Evolutionary conservation across 805 yeast genomes (phyloP).

Genomic region (Wickerhamomyces mucosus): DNA sequence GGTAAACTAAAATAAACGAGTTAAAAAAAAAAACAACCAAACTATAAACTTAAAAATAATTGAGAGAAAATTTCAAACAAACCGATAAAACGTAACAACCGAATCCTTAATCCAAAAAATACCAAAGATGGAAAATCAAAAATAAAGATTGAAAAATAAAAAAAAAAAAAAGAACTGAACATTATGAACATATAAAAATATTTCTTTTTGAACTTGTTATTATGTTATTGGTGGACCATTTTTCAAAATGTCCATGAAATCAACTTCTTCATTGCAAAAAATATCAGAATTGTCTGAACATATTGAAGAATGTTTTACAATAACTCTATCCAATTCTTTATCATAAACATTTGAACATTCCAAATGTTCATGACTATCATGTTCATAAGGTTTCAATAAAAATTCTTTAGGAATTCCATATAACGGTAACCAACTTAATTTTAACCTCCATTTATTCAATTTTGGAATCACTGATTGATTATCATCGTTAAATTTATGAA

Average conservation of each 20-base stretch:
- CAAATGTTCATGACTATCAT: slow-evolving; percentile 1
- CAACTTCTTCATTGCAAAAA: slow-evolving; percentile 26
- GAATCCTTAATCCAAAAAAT: too few relatives aligned
- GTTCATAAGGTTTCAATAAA: neutral
- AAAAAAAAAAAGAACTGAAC: too few relatives aligned
- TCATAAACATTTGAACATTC: slow-evolving; percentile 2
- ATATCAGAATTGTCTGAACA: slow-evolving; percentile 3
- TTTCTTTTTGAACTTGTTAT: too few relatives aligned
- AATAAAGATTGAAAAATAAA: too few relatives aligned
- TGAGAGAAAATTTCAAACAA: too few relatives aligned
- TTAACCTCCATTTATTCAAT: slow-evolving; percentile 37
- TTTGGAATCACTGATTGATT: slow-evolving; percentile 19
- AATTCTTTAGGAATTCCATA: slow-evolving; percentile 31
- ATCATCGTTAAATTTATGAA: slow-evolving; percentile 16
- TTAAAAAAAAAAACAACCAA: too few relatives aligned
- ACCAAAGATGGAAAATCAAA: too few relatives aligned
- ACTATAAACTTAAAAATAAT: too few relatives aligned
- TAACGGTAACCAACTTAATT: slow-evolving; percentile 33
- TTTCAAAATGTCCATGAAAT: slow-evolving; percentile 36
- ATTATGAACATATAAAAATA: too few relatives aligned
- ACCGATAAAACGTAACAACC: too few relatives aligned
- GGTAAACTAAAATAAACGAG: too few relatives aligned
- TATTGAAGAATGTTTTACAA: slow-evolving; percentile 1
- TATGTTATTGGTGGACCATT: too few relatives aligned
- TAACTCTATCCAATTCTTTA: neutral